Conservation (phyloP, 139 green algal species). For the Volvox reticuliferus region DNA sequence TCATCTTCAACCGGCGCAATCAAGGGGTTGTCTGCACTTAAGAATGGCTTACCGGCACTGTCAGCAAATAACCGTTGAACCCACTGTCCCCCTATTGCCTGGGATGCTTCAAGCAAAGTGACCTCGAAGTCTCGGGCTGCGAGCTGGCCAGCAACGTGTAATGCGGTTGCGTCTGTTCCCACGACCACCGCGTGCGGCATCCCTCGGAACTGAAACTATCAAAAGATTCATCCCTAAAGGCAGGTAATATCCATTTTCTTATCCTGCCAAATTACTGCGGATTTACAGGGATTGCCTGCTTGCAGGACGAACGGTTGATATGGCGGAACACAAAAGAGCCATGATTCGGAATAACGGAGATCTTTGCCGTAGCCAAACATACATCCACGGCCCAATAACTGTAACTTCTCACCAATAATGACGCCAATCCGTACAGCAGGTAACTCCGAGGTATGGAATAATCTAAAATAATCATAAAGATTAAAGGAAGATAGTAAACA, state of each 20-base stretch:
- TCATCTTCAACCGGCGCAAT: background rate
- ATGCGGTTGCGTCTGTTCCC: slow-evolving; percentile 24
- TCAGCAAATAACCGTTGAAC: background rate
- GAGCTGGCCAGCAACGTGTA: slow-evolving; percentile 14
- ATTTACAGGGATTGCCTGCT: background rate
- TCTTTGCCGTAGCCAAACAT: no score
- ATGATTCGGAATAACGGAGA: background rate
- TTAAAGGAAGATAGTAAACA: no score
- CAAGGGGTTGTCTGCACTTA: background rate
- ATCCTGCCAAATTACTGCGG: background rate
- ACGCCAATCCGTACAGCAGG: no score
- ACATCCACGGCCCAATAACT: no score
- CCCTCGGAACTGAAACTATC: background rate
- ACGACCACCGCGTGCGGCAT: slow-evolving; percentile 31
- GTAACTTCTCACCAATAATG: no score
- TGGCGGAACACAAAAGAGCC: background rate
- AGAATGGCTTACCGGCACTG: background rate
- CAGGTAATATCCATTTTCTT: background rate
- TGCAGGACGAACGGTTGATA: background rate
- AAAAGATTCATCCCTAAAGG: background rate
- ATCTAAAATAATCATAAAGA: no score
- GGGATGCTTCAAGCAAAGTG: slow-evolving; percentile 12
- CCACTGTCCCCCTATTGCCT: slow-evolving; percentile 16
- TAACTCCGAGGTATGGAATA: no score
- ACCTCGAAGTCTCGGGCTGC: slow-evolving; percentile 14